Base-by-base conservation (phyloP, 345 rosid species). In the Jatropha curcas region DNA sequence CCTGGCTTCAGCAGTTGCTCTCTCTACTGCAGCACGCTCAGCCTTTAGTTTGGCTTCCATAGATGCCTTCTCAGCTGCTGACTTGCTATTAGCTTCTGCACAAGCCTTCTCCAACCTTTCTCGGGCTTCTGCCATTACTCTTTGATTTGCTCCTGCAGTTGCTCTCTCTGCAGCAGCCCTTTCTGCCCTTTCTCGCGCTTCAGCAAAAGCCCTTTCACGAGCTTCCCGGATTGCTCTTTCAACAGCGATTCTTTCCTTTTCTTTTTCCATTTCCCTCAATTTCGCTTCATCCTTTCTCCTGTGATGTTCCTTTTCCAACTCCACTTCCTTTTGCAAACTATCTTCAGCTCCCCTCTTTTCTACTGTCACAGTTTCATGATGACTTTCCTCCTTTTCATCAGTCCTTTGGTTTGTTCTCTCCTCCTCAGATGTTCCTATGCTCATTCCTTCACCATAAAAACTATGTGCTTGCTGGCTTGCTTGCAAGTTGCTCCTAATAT, bases 161-260 rank as follows among this genome's bases (percentile, higher is more conserved):
- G 85, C 89, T 85, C 80, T 94, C 83, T 89, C 91, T 46, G 82
- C 83, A 46, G 92, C 91, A 68, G 91, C 93, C 83, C 80, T 76
- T 77, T 79, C 85, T 41, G 83, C 86, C 56, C 86, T 84, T 80
- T 88, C 95, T 60, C 78, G 88, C 72, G 93, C 99, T 74, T 89
- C 99, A 77, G 89, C 89, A 78, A 89, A 95, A 41, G 98, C 98
- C 72, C 98, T 87, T 86, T 86, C 96, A 37, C 97, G 92, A 60
- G 95, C 98, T 84, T 94, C 98, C 64, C 92, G 84, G 30, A 94
- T 89, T 65, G 94, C 98, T 83, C 97, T 89, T 79, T 90, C 97
- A 58, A 92, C 98, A 82, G 86, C 95, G 69, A 80, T 51, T 80
- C 97, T 86, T 80, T 90, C 96, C 68, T 81, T 90, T 71, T 87